Conservation (phyloP, 2,329 filamentous ascomycete genomes). For the Apiospora malaysiana region DNA sequence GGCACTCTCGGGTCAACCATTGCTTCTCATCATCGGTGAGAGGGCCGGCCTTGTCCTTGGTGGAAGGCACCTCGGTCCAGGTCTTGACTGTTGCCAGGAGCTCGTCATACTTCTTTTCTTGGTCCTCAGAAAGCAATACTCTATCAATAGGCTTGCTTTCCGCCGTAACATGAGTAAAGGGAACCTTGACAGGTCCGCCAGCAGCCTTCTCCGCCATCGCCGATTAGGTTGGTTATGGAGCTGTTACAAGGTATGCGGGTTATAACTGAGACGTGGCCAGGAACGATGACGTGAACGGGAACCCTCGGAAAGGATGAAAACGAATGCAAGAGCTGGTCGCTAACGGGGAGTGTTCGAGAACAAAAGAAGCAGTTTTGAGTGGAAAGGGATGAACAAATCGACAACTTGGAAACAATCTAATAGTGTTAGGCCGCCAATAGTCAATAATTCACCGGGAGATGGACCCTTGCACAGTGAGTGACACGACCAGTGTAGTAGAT, state of each 20-base stretch:
- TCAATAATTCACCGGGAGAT: neutral
- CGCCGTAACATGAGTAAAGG: slow-evolving; percentile 63
- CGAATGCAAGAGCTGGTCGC: neutral
- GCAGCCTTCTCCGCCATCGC: slow-evolving; percentile 33
- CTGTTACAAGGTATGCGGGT: neutral
- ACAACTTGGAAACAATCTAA: neutral
- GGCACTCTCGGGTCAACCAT: slow-evolving; percentile 91
- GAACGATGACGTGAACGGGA: neutral
- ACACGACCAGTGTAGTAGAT: slow-evolving; percentile 3
- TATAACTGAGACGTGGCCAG: slow-evolving; percentile 1
- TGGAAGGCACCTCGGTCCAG: slow-evolving; percentile 71
- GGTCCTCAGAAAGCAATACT: slow-evolving; percentile 72
- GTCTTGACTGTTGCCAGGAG: slow-evolving; percentile 72
- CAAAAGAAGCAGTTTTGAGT: neutral
- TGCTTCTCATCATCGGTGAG: slow-evolving; percentile 81
- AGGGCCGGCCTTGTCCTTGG: slow-evolving; percentile 63
- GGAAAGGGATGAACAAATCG: slow-evolving; percentile 3
- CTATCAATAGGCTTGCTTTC: slow-evolving; percentile 62
- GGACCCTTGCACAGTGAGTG: neutral
- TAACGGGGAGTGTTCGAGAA: neutral
- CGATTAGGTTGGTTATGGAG: slow-evolving; percentile 17
- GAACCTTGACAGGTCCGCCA: slow-evolving; percentile 51
- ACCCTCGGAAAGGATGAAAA: neutral
- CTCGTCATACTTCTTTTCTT: slow-evolving; percentile 80
- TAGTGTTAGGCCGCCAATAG: neutral